phyloP scores from a whole-genome alignment of 2,329 filamentous ascomycete species.

The Emergomyces pasteurianus region DNA sequence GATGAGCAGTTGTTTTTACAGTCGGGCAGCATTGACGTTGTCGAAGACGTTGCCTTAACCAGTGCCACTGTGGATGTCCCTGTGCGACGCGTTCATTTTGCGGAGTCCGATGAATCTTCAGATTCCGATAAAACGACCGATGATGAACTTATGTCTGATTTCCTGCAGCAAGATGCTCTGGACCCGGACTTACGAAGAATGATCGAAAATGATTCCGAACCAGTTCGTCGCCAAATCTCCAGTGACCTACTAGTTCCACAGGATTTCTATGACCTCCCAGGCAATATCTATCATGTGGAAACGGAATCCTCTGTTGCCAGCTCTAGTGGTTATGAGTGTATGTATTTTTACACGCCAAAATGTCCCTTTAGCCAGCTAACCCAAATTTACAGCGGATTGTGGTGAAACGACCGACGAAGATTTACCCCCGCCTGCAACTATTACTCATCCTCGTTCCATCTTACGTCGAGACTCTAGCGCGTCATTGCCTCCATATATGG shows the following conservation, averaged over 20 bases:
- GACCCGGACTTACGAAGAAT: slow-evolving; percentile 61
- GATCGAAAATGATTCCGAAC: slow-evolving; percentile 53
- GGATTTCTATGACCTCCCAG: slow-evolving; percentile 26
- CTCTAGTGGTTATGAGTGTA: slow-evolving; percentile 49
- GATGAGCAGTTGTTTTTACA: slow-evolving; percentile 25
- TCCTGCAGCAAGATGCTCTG: slow-evolving; percentile 61
- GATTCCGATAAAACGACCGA: slow-evolving; percentile 44
- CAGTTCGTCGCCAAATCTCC: neutral
- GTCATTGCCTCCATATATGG: slow-evolving; percentile 32
- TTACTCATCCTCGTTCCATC: slow-evolving; percentile 37
- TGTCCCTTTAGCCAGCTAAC: slow-evolving; percentile 8
- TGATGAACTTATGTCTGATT: slow-evolving; percentile 65
- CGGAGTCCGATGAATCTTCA: slow-evolving; percentile 47
- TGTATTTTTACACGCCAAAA: slow-evolving; percentile 19
- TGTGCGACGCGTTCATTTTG: slow-evolving; percentile 58
- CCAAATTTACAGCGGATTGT: slow-evolving; percentile 38
- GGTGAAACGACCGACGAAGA: slow-evolving; percentile 51
- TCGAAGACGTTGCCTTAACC: slow-evolving; percentile 25
- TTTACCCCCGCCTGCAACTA: slow-evolving; percentile 36
- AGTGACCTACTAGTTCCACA: slow-evolving; percentile 26
- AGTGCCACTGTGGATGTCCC: slow-evolving; percentile 32
- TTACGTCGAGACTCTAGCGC: slow-evolving; percentile 38
- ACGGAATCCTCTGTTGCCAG: slow-evolving; percentile 32
- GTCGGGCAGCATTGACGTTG: slow-evolving; percentile 28
- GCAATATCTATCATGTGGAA: slow-evolving; percentile 34